Conservation (phyloP, 345 rosid genomes). For the Sisymbrium irio region DNA sequence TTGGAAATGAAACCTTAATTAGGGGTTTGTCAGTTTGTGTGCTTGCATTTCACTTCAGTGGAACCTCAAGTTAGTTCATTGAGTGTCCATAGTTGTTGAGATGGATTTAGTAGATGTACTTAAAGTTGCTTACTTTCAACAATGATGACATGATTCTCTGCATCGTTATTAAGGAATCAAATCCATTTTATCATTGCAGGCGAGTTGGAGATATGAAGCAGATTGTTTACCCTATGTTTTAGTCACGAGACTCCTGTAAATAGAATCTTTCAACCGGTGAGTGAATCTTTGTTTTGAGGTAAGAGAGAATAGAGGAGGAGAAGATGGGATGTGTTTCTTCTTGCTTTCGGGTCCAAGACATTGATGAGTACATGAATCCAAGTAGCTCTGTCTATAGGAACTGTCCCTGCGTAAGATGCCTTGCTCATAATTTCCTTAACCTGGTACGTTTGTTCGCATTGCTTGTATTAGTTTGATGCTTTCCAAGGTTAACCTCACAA, state of each 20-base stretch:
- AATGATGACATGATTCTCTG: conserved; percentile 11
- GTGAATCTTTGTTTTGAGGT: conserved; percentile 5
- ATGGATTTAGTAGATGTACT: not conserved
- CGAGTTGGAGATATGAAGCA: conserved; percentile 18
- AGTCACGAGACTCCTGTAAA: conserved; percentile 20
- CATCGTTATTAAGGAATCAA: not conserved
- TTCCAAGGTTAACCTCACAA: not conserved
- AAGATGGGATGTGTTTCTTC: conserved; percentile 87
- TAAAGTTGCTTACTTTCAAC: conserved; percentile 1
- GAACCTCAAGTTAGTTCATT: not conserved
- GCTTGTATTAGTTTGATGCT: not conserved
- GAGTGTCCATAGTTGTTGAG: not conserved
- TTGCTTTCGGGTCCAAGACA: conserved; percentile 66
- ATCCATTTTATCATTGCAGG: conserved; percentile 38
- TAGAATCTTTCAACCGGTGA: conserved; percentile 9
- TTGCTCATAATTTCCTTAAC: conserved; percentile 67
- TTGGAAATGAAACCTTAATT: not conserved
- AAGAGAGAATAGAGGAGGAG: conserved; percentile 13
- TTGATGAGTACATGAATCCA: conserved; percentile 78
- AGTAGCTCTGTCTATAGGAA: conserved; percentile 68
- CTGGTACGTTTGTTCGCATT: conserved; percentile 46
- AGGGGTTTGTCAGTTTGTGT: conserved; percentile 10
- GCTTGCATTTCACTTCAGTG: conserved; percentile 23
- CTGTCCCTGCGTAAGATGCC: conserved; percentile 77
- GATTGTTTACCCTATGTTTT: conserved; percentile 8